Conservation (phyloP, 352 stramenopile genomes). For the Phytophthora hybrid region DNA sequence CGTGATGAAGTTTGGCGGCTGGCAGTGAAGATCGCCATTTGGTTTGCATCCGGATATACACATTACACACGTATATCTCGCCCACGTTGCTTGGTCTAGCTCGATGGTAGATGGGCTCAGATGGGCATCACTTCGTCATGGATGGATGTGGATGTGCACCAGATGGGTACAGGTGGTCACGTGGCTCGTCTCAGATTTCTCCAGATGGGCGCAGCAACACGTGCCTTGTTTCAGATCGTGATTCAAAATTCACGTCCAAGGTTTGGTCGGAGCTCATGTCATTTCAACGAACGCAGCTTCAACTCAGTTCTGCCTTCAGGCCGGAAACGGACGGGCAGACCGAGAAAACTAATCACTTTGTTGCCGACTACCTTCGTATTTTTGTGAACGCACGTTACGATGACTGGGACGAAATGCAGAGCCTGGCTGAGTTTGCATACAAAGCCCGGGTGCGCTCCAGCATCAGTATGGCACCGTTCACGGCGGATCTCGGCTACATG, state of each 20-base stretch:
- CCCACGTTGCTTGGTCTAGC: no score
- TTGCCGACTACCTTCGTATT: slow-evolving; percentile 27
- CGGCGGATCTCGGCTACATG: slow-evolving; percentile 16
- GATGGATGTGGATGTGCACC: no score
- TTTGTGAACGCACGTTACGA: slow-evolving; percentile 1
- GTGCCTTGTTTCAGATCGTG: slow-evolving; percentile 8
- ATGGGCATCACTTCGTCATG: no score
- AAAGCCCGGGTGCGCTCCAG: slow-evolving; percentile 15
- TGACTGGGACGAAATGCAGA: background rate
- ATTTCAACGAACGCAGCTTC: slow-evolving; percentile 22
- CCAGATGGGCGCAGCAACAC: no score
- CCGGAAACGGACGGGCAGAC: slow-evolving; percentile 30
- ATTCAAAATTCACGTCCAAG: slow-evolving; percentile 29
- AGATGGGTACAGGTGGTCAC: no score
- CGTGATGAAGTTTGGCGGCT: no score
- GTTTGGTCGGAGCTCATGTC: slow-evolving; percentile 25
- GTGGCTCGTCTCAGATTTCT: no score
- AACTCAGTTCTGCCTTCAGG: slow-evolving; percentile 17
- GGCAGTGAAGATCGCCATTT: no score
- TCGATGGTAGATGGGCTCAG: no score
- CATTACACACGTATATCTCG: no score
- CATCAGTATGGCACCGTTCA: slow-evolving; percentile 21
- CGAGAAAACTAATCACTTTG: slow-evolving; percentile 28
- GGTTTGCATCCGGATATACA: no score
- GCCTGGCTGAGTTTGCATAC: slow-evolving; percentile 22